Evolutionary conservation across 192 early-diverging fungal species (phyloP).

Genomic region (Coemansia sp.): DNA sequence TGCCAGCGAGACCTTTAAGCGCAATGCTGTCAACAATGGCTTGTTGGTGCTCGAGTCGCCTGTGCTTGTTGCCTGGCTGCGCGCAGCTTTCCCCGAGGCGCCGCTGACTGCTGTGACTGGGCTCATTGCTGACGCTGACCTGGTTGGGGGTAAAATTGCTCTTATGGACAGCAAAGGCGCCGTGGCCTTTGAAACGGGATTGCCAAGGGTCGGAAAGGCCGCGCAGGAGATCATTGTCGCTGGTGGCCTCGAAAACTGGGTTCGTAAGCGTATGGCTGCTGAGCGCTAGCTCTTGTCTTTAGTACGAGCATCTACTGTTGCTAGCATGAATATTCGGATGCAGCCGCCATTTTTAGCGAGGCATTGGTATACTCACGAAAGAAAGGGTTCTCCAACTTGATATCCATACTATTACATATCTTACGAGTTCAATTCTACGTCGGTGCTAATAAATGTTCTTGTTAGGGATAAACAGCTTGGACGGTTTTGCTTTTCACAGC

Average conservation of each 20-base stretch:
- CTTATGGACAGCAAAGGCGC: conserved; percentile 20
- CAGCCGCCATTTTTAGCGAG: too few species aligned
- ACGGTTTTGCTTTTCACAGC: neutral
- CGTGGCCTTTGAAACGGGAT: conserved; percentile 17
- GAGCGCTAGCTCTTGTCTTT: neutral
- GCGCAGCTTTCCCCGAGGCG: conserved; percentile 32
- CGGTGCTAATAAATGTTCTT: too few species aligned
- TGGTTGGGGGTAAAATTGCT: conserved; percentile 66
- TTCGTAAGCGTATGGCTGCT: conserved; percentile 64
- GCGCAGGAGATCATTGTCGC: conserved; percentile 97
- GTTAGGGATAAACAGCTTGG: neutral
- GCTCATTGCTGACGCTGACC: conserved; percentile 66
- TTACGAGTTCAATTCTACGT: too few species aligned
- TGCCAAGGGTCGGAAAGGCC: conserved; percentile 79
- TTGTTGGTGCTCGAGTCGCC: conserved; percentile 87
- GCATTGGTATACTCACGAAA: too few species aligned
- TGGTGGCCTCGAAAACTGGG: conserved; percentile 94
- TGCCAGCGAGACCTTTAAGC: conserved; percentile 97
- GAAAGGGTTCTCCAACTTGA: too few species aligned
- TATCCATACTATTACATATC: too few species aligned
- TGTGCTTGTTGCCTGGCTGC: conserved; percentile 73
- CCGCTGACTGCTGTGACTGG: conserved; percentile 74
- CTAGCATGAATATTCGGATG: too few species aligned
- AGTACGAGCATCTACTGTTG: neutral
- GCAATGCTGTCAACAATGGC: conserved; percentile 98